Conservation (phyloP, 2,329 filamentous ascomycete genomes). For the Sporothrix sp. region DNA sequence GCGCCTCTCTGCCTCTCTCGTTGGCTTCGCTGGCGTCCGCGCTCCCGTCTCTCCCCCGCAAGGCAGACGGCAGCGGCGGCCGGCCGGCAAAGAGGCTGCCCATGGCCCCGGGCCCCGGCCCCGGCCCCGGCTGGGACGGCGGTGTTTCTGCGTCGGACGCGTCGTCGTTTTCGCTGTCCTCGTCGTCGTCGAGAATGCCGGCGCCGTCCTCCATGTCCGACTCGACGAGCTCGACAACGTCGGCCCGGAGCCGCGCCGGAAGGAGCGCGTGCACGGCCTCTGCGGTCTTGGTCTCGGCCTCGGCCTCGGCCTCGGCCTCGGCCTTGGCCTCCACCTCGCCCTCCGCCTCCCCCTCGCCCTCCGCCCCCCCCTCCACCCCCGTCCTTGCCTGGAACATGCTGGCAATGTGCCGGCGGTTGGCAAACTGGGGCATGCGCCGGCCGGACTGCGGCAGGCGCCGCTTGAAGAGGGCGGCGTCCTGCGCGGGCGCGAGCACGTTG, state of each 20-base stretch:
- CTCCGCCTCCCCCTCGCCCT: too few species aligned
- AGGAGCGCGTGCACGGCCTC: not conserved
- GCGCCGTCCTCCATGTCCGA: slow-evolving; percentile 2
- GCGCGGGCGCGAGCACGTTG: not conserved
- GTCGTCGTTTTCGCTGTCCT: not conserved
- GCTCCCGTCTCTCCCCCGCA: too few species aligned
- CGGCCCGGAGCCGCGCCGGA: slow-evolving; percentile 9
- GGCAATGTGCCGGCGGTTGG: slow-evolving; percentile 72
- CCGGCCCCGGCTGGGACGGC: too few species aligned
- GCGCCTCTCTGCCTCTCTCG: too few species aligned
- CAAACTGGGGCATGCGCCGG: slow-evolving; percentile 78
- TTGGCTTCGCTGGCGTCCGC: too few species aligned
- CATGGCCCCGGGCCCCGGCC: too few species aligned
- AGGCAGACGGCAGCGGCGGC: too few species aligned
- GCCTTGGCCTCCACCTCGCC: too few species aligned
- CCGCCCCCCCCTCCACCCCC: too few species aligned
- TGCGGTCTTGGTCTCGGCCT: too few species aligned
- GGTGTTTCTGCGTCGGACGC: too few species aligned
- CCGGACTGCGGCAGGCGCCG: slow-evolving; percentile 61
- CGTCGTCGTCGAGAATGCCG: slow-evolving; percentile 1
- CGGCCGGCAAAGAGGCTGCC: not conserved
- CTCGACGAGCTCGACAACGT: not conserved
- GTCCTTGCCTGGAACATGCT: slow-evolving; percentile 63
- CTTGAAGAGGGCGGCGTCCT: slow-evolving; percentile 20
- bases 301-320: too few species aligned